phyloP scores from a whole-genome alignment of 108 stramenopile genomes.

The Cyclotella kingstonii region DNA sequence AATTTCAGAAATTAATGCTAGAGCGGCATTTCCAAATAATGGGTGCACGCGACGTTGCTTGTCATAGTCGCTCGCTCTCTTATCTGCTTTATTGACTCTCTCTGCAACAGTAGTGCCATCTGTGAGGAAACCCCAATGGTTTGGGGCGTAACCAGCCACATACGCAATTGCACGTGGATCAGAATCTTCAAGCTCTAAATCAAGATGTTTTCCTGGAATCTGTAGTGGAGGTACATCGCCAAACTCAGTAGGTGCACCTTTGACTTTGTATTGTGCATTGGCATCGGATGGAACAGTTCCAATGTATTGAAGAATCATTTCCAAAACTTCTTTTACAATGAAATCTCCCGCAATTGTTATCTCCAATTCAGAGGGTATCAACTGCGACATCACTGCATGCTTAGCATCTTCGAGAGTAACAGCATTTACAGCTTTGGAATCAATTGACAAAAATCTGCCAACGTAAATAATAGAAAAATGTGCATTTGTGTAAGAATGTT shows the following conservation, averaged over 20 bases:
- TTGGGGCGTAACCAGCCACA: constrained; percentile 92
- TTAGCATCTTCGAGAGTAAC: constrained; percentile 87
- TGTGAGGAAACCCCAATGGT: constrained; percentile 86
- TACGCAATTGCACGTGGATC: constrained; percentile 96
- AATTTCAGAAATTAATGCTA: constrained; percentile 85
- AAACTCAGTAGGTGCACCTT: constrained; percentile 36
- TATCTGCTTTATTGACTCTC: constrained; percentile 59
- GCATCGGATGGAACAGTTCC: constrained; percentile 88
- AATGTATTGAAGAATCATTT: constrained; percentile 89
- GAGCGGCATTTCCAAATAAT: constrained; percentile 84
- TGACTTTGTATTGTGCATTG: constrained; percentile 65
- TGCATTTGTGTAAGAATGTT: too few species aligned
- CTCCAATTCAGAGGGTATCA: constrained; percentile 84
- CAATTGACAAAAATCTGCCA: constrained; percentile 83
- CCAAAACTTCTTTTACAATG: constrained; percentile 85
- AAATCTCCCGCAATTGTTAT: constrained; percentile 96
- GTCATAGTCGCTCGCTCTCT: constrained; percentile 76
- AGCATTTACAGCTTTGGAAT: constrained; percentile 78
- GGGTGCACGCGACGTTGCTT: constrained; percentile 82
- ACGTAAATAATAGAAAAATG: neutral
- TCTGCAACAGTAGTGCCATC: constrained; percentile 81
- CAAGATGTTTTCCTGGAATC: constrained; percentile 71
- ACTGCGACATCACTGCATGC: constrained; percentile 88
- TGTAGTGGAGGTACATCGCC: constrained; percentile 62
- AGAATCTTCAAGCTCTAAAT: constrained; percentile 90